Conservation (phyloP, 2,329 filamentous ascomycete species). For the Xylariales sp. region DNA sequence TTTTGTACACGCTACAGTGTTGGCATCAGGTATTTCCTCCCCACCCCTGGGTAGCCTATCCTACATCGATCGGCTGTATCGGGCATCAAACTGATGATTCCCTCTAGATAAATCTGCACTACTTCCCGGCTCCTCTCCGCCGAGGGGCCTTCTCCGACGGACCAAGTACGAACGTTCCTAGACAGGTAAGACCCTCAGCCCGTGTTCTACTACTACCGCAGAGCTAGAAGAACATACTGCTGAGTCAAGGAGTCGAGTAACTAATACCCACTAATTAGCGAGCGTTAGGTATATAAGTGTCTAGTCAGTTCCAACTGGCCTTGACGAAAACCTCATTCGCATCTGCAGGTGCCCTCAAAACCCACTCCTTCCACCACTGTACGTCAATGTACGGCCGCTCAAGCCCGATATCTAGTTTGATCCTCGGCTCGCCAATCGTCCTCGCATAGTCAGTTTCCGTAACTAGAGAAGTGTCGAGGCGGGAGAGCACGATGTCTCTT, state of each 20-base stretch:
- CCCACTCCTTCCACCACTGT: constrained; percentile 35
- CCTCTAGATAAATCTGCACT: too few species aligned
- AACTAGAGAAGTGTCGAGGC: constrained; percentile 13
- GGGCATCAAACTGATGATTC: too few species aligned
- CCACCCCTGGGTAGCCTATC: too few species aligned
- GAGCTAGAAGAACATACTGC: too few species aligned
- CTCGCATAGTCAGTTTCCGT: constrained; percentile 1
- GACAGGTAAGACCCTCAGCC: too few species aligned
- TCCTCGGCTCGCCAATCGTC: background rate
- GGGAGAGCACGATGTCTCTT: constrained; percentile 32
- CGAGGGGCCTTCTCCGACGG: background rate
- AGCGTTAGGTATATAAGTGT: too few species aligned
- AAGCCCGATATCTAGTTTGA: constrained; percentile 24
- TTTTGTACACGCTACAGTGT: too few species aligned
- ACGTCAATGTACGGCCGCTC: constrained; percentile 25
- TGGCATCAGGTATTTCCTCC: too few species aligned
- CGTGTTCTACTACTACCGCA: background rate
- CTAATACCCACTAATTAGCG: too few species aligned
- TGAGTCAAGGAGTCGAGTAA: too few species aligned
- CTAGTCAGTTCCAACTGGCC: background rate
- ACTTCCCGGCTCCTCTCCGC: too few species aligned
- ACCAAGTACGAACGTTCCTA: background rate
- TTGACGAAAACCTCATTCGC: constrained; percentile 16
- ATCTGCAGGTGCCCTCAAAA: constrained; percentile 27
- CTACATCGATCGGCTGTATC: too few species aligned